Evolutionary conservation across 2,329 filamentous ascomycete species (phyloP).

Genomic region (Orbilia quercus): DNA sequence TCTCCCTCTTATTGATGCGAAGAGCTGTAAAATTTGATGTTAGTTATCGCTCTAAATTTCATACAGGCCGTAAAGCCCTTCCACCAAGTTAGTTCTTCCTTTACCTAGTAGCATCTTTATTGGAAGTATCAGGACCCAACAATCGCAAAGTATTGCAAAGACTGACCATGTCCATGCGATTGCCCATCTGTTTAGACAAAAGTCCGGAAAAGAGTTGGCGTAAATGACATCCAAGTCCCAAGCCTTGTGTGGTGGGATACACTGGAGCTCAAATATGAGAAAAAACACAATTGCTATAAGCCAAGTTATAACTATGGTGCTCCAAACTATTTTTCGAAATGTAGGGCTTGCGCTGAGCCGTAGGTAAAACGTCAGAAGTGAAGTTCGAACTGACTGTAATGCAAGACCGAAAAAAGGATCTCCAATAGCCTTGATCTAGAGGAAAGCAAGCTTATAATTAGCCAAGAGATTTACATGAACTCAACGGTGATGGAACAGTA

Average conservation of each 20-base stretch:
- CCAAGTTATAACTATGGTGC: slow-evolving; percentile 20
- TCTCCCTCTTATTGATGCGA: slow-evolving; percentile 22
- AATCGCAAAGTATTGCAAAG: slow-evolving; percentile 27
- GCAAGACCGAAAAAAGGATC: slow-evolving; percentile 29
- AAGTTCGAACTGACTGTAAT: slow-evolving; percentile 26
- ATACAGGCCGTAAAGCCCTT: too few relatives aligned
- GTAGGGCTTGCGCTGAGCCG: slow-evolving; percentile 30
- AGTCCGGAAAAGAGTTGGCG: slow-evolving; percentile 13
- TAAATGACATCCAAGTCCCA: slow-evolving; percentile 35
- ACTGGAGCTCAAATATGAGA: slow-evolving; percentile 23
- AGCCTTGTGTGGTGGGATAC: slow-evolving; percentile 14
- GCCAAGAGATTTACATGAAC: too few relatives aligned
- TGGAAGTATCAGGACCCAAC: slow-evolving; percentile 34
- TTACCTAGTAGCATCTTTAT: slow-evolving; percentile 47
- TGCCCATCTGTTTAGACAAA: slow-evolving; percentile 35
- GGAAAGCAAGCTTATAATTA: not conserved
- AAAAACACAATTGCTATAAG: slow-evolving; percentile 7
- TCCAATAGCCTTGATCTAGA: slow-evolving; percentile 29
- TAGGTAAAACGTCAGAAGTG: slow-evolving; percentile 40
- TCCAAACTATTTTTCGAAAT: slow-evolving; percentile 26
- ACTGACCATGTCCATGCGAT: slow-evolving; percentile 31
- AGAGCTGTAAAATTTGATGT: slow-evolving; percentile 10
- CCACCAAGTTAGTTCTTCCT: not conserved
- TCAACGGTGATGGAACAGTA: not conserved
- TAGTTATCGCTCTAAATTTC: too few relatives aligned